Evolutionary conservation across 306 rosid species (phyloP), one percentile per base, ranked within the genome.

Genomic region (Ceratonia siliqua): DNA sequence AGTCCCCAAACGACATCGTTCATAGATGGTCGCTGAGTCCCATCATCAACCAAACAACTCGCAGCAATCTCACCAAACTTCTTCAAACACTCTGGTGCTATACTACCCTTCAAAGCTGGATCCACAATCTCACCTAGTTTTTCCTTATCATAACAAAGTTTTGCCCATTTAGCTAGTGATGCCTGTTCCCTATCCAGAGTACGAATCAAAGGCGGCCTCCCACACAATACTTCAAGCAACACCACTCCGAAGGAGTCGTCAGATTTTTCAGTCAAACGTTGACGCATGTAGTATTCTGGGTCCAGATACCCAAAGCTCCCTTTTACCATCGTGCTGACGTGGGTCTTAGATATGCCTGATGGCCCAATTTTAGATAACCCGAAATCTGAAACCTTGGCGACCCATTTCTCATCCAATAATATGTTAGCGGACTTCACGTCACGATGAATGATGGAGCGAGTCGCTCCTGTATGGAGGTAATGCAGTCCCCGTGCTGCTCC

Each of bases 381-480:
- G 1, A 88, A 88, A 32, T 85, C 88, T 0, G 82, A 85, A 27
- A 83, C 86, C 61, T 87, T 87, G 0, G 87, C 84, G 11, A 46
- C 77, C 83, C 77, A 79, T 50, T 80, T 76, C 9, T 82, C 85
- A 5, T 87, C 87, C 28, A 84, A 38, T 4, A 87, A 24, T 3
- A 87, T 85, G 1, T 85, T 85, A 0, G 82, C 69, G 1, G 82
- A 63, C 64, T 83, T 88, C 5, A 88, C 82, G 8, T 88, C 92
- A 5, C 88, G 88, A 24, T 85, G 92, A 10, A 88, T 88, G 50
- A 88, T 73, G 0, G 39, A 68, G 8, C 59, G 41, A 5, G 42
- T 71, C 12, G 72, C 62, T 0, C 88, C 85, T 0, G 8, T 12
- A 14, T 88, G 92, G 0, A 85, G 84, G 24, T 83, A 83, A 17